Evolutionary conservation across 768 basidiomycete species (phyloP), one percentile per base, ranked within the genome.

Genomic region (Cystobasidium ongulense): DNA sequence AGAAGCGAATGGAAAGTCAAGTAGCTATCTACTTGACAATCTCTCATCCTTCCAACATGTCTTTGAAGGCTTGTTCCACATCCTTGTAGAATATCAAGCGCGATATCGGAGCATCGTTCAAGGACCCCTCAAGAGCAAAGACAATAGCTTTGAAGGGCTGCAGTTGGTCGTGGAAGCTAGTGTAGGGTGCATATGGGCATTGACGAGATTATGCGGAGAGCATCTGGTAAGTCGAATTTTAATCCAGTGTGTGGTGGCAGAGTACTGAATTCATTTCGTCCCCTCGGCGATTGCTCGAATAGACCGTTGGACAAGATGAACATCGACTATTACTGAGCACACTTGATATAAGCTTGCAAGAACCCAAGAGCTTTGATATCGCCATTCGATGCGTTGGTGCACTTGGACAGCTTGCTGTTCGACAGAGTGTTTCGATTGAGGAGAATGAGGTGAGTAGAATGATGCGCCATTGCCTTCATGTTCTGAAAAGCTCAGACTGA

Each of bases 401-500:
- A 17, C 76, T 84, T 5, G 78, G 81, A 0, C 73, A 76, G 7
- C 64, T 84, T 11, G 83, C 81, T 1, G 72, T 79, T 53, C 75
- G 81, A 35, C 67, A 75, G 23, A 72, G 39, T 5, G 80, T 83
- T 5, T 73, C 81, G 0, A 63, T 76, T 0, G 78, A 79, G 35
- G 81, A 82, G 77, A 83, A 83, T 76, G 74, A 80, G 73, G 82
- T 81, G 59, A 65, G 81, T 78, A 35, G 35, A 8, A 21, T 31
- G 33, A 43, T 43, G 27, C 10, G 1, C 7, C 1, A 27, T 39
- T 1, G 15, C 62, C n/a, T n/a, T n/a, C n/a, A n/a, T n/a, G n/a
- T n/a, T n/a, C n/a, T n/a, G n/a, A n/a, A n/a, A n/a, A n/a, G n/a
- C n/a, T n/a, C 8, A 1, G 23, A 38, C 43, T 13, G 21, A 13